Evolutionary conservation across 2,329 filamentous ascomycete species (phyloP), one percentile per base, ranked within the genome.

Genomic region (Colletotrichum karsti): DNA sequence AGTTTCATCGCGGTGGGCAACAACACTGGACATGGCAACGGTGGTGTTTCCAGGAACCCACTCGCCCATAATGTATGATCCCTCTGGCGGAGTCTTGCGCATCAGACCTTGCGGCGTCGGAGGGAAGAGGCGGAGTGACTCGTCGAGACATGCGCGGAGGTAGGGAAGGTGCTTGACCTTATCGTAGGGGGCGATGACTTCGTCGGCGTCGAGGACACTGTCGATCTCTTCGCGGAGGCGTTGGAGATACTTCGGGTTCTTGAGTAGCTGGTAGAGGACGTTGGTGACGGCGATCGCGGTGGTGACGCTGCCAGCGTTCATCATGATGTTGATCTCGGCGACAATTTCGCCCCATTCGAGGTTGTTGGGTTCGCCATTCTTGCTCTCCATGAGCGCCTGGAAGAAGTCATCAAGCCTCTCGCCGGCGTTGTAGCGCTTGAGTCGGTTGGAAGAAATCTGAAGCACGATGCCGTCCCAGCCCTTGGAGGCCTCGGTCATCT

Each of bases 311-410:
- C 86, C 86, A 1, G 86, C 87, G 69, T 80, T 82, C 71, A 82
- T 82, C 81, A 88, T 88, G 73, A 84, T 86, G 48, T 74, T 80
- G 24, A 87, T 78, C 71, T 90, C 87, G 12, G 87, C 86, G 1
- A 87, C 82, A 7, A 89, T 84, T 74, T 90, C 88, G 24, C 87
- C 87, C 81, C 81, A 87, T 67, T 88, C 84, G 2, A 90, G 81
- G 39, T 81, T 75, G 39, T 78, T 77, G 1, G 80, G 75, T 4
- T 75, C 74, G 15, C 77, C 82, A 18, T 80, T 77, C 59, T 79
- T 59, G 56, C 56, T 50, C 13, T 59, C 56, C 42, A 59, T 59
- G 33, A 59, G 56, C 2, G 56, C 56, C 30, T 59, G 56, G 42
- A 59, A 59, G 56, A 59, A 59, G 7, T 59, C 88, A 48, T 87